phyloP scores from a whole-genome alignment of 2,329 filamentous ascomycete genomes.

The Orbilia brochopaga region DNA sequence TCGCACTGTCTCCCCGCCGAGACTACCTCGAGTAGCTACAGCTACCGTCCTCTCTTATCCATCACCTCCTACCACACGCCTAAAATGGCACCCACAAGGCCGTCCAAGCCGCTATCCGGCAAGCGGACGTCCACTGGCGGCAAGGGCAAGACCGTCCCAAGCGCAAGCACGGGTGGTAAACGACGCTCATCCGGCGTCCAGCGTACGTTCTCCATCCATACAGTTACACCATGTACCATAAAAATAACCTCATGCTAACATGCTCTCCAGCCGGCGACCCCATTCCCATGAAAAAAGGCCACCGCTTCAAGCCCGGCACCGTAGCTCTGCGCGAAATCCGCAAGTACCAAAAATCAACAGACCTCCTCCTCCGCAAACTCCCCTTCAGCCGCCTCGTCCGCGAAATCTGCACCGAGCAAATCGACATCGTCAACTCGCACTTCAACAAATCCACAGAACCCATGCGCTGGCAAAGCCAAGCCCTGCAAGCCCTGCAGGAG shows the following conservation, averaged over 20 bases:
- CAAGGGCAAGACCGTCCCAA: slow-evolving; percentile 19
- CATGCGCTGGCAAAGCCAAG: slow-evolving; percentile 94
- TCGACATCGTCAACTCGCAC: slow-evolving; percentile 51
- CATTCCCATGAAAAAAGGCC: slow-evolving; percentile 64
- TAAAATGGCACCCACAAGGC: slow-evolving; percentile 41
- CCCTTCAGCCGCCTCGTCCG: slow-evolving; percentile 77
- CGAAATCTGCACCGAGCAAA: slow-evolving; percentile 62
- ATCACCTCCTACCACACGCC: neutral
- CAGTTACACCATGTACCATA: neutral
- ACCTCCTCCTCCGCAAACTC: slow-evolving; percentile 80
- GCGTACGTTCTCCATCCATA: slow-evolving; percentile 24
- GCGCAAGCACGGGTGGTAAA: slow-evolving; percentile 33
- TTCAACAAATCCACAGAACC: slow-evolving; percentile 63
- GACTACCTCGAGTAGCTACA: neutral
- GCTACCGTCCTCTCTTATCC: neutral
- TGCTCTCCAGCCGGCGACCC: slow-evolving; percentile 72
- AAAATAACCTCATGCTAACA: slow-evolving; percentile 10
- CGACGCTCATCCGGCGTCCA: slow-evolving; percentile 42
- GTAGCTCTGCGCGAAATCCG: slow-evolving; percentile 89
- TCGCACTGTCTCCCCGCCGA: neutral
- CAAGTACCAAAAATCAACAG: slow-evolving; percentile 85
- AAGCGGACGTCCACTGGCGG: slow-evolving; percentile 20
- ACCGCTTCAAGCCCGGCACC: slow-evolving; percentile 78
- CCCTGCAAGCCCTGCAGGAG: slow-evolving; percentile 91
- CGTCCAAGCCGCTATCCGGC: slow-evolving; percentile 1